A percentile compares a stretch with the other conserved stretches of the same genome.
These are phyloP conservation scores for Grosmannia serpens DNA, from an alignment of 2,329 filamentous ascomycete species.

Conservation along the genomic window DNA sequence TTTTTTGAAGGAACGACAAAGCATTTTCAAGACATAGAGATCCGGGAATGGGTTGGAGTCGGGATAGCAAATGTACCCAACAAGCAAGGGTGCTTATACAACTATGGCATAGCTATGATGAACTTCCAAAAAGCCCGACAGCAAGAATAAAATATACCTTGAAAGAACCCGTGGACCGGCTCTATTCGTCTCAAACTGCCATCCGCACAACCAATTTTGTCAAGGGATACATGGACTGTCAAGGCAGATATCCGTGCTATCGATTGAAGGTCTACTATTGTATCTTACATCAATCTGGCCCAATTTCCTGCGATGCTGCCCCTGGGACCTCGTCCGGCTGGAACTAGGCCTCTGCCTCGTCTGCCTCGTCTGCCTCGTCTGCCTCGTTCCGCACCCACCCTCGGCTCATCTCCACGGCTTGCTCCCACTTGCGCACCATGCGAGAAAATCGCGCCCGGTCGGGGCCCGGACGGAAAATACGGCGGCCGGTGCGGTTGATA, in stretches of 20 bases:
- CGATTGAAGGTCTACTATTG: too few species aligned
- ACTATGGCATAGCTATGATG: neutral
- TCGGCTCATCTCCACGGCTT: constrained; percentile 47
- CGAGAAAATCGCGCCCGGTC: constrained; percentile 25
- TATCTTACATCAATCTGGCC: too few species aligned
- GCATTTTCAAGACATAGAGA: neutral
- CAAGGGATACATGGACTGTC: too few species aligned
- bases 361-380: constrained; percentile 4
- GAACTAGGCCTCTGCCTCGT: neutral
- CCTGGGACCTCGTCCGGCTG: neutral
- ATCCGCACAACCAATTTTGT: too few species aligned
- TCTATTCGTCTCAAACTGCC: neutral
- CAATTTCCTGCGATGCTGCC: neutral
- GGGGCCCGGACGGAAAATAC: constrained; percentile 58
- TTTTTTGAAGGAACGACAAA: neutral
- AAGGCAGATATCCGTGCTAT: too few species aligned
- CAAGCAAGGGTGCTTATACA: neutral
- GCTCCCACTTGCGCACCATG: constrained; percentile 42
- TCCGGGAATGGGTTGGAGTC: neutral
- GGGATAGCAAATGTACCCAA: neutral
- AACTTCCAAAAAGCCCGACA: neutral
- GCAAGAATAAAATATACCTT: neutral
- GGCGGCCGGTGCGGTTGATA: constrained; percentile 60
- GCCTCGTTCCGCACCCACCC: constrained; percentile 33
- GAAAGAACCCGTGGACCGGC: neutral